Evolutionary conservation across 176 grass and related monocot species (phyloP), one percentile per base, ranked within the genome.

Genomic region (Canna indica): DNA sequence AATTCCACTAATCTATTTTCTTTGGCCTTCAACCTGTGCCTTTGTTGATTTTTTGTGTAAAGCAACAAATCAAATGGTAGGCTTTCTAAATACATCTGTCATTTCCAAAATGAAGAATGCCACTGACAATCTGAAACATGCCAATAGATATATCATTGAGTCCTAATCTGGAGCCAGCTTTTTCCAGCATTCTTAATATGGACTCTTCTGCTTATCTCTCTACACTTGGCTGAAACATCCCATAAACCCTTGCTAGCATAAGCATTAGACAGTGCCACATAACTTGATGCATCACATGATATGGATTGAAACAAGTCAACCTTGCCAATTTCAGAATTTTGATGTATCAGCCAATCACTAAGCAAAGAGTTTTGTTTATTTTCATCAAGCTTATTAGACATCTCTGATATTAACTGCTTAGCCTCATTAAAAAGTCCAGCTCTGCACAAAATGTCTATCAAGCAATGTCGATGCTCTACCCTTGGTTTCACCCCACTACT

Each of bases 391-490:
- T 77, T n/a, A 67, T 77, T 54, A 82, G 57, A 57, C 73, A 82
- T 77, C 24, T 72, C 36, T 36, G 69, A 77, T 66, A 77, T 71
- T 36, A 82, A 54, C 33, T 71, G 58, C 67, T 67, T 77, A 65
- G 80, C 74, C 58, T 82, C 74, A 44, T 76, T 31, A 61, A 77
- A 64, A 52, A 41, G 57, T 36, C 67, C 57, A 58, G 73, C 80
- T 64, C 80, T 66, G 42, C 34, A 58, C 57, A 82, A 57, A 58
- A 82, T 77, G 67, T 82, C 74, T 64, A 77, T 35, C 73, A 82
- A 56, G 47, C 80, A 82, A 76, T 64, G 69, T 42, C 76, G 71
- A 77, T 82, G 80, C 66, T 82, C 80, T 46, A 82, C 4, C 50
- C 57, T 45, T 57, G 74, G 80, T 42, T 24, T 72, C 63, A 77